Evolutionary conservation across 768 basidiomycete genomes (phyloP), one percentile per base, ranked within the genome.

Genomic region (Auricularia sp.): DNA sequence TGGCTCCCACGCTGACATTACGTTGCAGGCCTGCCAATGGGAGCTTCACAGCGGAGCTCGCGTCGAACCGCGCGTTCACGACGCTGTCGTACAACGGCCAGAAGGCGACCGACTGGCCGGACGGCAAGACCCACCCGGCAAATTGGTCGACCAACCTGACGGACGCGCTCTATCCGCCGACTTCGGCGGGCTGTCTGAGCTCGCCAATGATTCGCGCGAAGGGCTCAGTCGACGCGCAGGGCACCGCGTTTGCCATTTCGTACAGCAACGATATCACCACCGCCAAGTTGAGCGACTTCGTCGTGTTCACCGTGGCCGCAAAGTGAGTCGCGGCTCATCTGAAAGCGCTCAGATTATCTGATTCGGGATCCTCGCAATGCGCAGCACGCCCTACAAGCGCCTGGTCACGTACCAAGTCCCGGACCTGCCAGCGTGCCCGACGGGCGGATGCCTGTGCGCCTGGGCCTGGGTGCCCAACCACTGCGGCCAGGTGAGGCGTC

Each of bases 351-450:
- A 29, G 29, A 29, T 29, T 29, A 29, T 29, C 29, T 29, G 29
- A 29, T 29, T 29, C 29, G 29, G 29, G 29, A 29, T 29, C 29
- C 29, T 29, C 29, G 29, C 29, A 2, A 29, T 29, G 29, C 29
- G n/a, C 44, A 67, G 66, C 61, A 65, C 66, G 6, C 66, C 66
- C 1, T 67, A 13, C 45, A 67, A 65, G 59, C 63, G 34, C 4
- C 51, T 67, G 21, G 61, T 65, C 10, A 65, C 66, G 8, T 65
- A 65, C 54, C 33, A 62, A 16, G 64, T 65, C 5, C 64, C 64
- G 1, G 39, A 54, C 44, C 33, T 67, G 59, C 64, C 66, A 16
- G 34, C 37, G 11, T 67, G 66, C 37, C 66, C 66, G 6, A 13
- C 56, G 10, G 66, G 61, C 6, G 66, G 66, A 6, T 67, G 66